Conservation (phyloP, 257 asterid species). For the Apocynum venetum region DNA sequence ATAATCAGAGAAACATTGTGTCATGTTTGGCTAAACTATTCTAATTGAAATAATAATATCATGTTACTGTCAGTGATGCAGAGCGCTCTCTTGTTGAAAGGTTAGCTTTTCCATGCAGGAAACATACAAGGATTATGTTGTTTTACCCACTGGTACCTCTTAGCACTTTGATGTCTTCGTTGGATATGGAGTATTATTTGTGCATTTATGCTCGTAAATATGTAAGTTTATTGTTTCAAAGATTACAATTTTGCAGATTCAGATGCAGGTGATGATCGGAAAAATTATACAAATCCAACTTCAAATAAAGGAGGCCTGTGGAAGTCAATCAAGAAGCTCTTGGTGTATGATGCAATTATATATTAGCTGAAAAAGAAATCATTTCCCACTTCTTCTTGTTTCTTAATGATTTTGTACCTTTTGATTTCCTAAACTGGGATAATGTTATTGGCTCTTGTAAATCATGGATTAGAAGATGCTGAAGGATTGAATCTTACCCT, state of each 20-base stretch:
- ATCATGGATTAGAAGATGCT: not conserved
- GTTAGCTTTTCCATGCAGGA: conserved; percentile 62
- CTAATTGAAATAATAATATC: not conserved
- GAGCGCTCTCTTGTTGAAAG: conserved; percentile 70
- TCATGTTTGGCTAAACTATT: conserved; percentile 1
- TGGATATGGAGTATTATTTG: not conserved
- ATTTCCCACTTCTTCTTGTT: not conserved
- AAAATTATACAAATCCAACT: conserved; percentile 27
- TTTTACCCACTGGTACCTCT: conserved; percentile 30
- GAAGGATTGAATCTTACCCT: too few relatives aligned
- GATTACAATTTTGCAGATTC: conserved; percentile 18
- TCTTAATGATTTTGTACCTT: not conserved
- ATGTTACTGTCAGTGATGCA: conserved; percentile 49
- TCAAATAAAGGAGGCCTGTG: conserved; percentile 43
- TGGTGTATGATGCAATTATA: conserved; percentile 42
- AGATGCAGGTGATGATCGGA: conserved; percentile 18
- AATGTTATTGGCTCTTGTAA: not conserved
- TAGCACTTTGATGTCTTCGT: not conserved
- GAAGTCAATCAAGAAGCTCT: conserved; percentile 61
- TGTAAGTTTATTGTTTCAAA: not conserved
- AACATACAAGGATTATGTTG: conserved; percentile 29
- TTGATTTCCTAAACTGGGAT: not conserved
- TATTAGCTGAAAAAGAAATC: not conserved
- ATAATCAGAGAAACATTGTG: not conserved
- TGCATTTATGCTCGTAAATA: not conserved